Evolutionary conservation across 2,329 filamentous ascomycete species (phyloP).

Genomic region (Alternaria ventricosa): DNA sequence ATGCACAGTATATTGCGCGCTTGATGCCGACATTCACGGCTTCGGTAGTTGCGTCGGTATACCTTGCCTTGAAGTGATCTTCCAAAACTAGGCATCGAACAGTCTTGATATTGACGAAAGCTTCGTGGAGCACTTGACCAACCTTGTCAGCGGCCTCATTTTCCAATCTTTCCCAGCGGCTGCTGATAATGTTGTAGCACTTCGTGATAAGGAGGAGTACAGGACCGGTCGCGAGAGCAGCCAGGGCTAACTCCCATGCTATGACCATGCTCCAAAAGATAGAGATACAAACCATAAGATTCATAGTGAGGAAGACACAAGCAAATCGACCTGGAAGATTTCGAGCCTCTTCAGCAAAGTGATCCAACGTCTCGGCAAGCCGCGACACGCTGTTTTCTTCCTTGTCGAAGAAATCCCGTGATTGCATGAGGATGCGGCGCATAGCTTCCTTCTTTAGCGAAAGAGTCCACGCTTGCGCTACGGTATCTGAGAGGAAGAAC

Average conservation of each 20-base stretch:
- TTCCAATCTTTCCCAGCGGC: slow-evolving; percentile 73
- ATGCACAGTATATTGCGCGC: slow-evolving; percentile 70
- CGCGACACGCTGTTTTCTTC: slow-evolving; percentile 68
- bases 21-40: slow-evolving; percentile 68
- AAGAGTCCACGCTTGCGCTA: slow-evolving; percentile 79
- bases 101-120: slow-evolving; percentile 78
- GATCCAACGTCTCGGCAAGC: slow-evolving; percentile 76
- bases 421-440: slow-evolving; percentile 74
- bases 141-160: slow-evolving; percentile 68
- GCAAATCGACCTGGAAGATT: slow-evolving; percentile 81
- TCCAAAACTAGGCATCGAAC: slow-evolving; percentile 80
- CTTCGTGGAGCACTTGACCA: slow-evolving; percentile 72
- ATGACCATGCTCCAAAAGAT: slow-evolving; percentile 75
- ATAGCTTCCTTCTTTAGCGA: slow-evolving; percentile 72
- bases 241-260: slow-evolving; percentile 81
- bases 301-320: slow-evolving; percentile 70
- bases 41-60: slow-evolving; percentile 58
- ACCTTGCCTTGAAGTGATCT: slow-evolving; percentile 70
- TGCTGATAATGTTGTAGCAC: slow-evolving; percentile 68
- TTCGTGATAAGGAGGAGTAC: slow-evolving; percentile 71
- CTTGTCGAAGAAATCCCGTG: slow-evolving; percentile 78
- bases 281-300: slow-evolving; percentile 71
- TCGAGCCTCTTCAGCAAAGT: slow-evolving; percentile 85
- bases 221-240: slow-evolving; percentile 73
- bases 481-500: slow-evolving; percentile 74